Evolutionary conservation across 1,284 basidiomycete species (phyloP), one percentile per base, ranked within the genome.

Genomic region (Farysia itapuensis): DNA sequence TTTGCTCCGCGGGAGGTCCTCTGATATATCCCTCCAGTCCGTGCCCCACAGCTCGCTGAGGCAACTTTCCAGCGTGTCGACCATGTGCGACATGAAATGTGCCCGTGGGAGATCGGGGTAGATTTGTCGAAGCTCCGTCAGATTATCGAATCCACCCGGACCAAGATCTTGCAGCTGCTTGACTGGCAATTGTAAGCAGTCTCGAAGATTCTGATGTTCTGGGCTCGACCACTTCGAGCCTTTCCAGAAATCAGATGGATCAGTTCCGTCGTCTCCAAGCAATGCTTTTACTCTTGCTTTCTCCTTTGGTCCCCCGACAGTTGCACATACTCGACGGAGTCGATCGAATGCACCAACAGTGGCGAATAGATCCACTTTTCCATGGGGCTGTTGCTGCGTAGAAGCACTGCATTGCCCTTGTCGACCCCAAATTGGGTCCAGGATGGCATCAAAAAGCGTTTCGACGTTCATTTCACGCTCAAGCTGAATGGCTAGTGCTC

Each of bases 241-340:
- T 13, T 13, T 16, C 64, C 64, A 67, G 35, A 67, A 64, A 13
- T 47, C 37, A 8, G 43, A 35, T 13, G 47, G 43, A 18, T 42
- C 31, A 19, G 35, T 21, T 3, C 49, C 54, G 7, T 36, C 15
- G 4, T 58, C 50, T 9, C 47, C 50, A 4, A 67, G 47, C 18
- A 67, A 39, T 11, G 48, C 48, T 16, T 33, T 41, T 26, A 51
- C 60, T 6, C 64, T 25, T 4, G 45, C 40, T 44, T 67, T 48
- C 43, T 67, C 64, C 31, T 43, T 54, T 4, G 54, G 40, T 2
- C 64, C 64, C 3, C 53, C 64, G 5, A 66, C 59, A 5, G 53
- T 57, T 7, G 53, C 26, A 30, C 53, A 45, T 31, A 57, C 53
- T 1, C 53, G 42, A 28, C 53, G 53, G 14, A 57, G 43, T 2